Evolutionary conservation across 1,284 basidiomycete genomes (phyloP), one percentile per base, ranked within the genome.

Genomic region (Naganishia albida): DNA sequence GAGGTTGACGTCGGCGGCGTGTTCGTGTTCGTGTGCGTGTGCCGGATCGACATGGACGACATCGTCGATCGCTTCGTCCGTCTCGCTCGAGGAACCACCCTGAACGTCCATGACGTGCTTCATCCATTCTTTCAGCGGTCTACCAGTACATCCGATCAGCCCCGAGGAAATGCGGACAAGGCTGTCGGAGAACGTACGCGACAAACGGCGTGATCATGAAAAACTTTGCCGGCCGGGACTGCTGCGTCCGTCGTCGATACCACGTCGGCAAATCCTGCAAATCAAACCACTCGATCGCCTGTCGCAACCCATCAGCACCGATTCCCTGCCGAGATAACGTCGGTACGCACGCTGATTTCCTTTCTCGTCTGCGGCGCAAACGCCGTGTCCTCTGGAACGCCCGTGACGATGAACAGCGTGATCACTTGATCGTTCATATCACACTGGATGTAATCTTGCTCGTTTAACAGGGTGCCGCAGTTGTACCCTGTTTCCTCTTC

Each of bases 201-300:
- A 98, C 92, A 81, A 99, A 98, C 1, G 95, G 95, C 2, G 92
- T 88, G 56, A 99, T 93, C 72, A 97, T 84, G 81, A 97, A 99
- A 80, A 97, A 98, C 57, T 80, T 77, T 20, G 71, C 70, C 30
- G 71, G 70, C 85, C 34, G 86, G 44, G 72, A 74, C 80, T 63
- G 84, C 79, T 63, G 84, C 79, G 65, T 85, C 76, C 76, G 87
- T 89, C 72, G 88, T 67, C 88, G 87, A 75, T 87, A 91, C 93
- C 93, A 99, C 0, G 91, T 93, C 0, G 96, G 96, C 25, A 99
- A 82, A 76, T 98, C 93, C 38, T 84, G 82, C 51, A 99, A 81
- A 68, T 83, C 87, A 78, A 97, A 98, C 96, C 96, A 99, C 74
- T 94, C 89, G 72, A 99, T 99, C 82, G 90, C 90, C 93, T 96